Conservation (phyloP, 345 rosid genomes). For the Crucihimalaya himalaica region DNA sequence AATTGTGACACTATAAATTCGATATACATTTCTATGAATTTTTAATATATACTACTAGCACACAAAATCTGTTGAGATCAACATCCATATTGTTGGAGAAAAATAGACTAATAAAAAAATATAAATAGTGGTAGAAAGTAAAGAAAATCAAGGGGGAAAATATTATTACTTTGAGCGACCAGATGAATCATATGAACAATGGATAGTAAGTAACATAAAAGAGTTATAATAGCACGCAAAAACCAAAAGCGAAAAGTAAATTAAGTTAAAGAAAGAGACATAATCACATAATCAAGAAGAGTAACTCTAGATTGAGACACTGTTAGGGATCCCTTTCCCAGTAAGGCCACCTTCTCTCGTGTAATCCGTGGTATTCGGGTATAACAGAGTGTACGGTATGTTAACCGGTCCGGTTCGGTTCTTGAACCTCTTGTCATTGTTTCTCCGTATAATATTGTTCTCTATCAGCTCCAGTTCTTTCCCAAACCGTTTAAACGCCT, state of each 20-base stretch:
- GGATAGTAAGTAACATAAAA: not conserved
- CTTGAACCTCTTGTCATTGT: slow-evolving; percentile 61
- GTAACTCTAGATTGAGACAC: slow-evolving; percentile 63
- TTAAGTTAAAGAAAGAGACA: not conserved
- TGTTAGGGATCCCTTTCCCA: slow-evolving; percentile 90
- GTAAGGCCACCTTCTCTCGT: slow-evolving; percentile 68
- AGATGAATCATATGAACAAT: slow-evolving; percentile 8
- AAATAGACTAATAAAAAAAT: too few relatives aligned
- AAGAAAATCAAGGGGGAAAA: not conserved
- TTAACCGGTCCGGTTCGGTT: slow-evolving; percentile 79
- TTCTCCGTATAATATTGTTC: slow-evolving; percentile 51
- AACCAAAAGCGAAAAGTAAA: not conserved
- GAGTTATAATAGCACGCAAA: not conserved
- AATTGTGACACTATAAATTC: not conserved
- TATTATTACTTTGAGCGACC: not conserved
- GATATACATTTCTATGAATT: not conserved
- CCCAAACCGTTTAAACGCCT: slow-evolving; percentile 65
- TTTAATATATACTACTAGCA: not conserved
- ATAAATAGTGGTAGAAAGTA: not conserved
- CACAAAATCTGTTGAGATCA: not conserved
- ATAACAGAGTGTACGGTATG: slow-evolving; percentile 77
- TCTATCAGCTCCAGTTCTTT: slow-evolving; percentile 62
- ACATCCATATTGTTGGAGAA: not conserved
- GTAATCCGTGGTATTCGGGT: slow-evolving; percentile 69
- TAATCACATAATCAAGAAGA: slow-evolving; percentile 7